Conservation (phyloP, 306 rosid species). For the Delonix regia region DNA sequence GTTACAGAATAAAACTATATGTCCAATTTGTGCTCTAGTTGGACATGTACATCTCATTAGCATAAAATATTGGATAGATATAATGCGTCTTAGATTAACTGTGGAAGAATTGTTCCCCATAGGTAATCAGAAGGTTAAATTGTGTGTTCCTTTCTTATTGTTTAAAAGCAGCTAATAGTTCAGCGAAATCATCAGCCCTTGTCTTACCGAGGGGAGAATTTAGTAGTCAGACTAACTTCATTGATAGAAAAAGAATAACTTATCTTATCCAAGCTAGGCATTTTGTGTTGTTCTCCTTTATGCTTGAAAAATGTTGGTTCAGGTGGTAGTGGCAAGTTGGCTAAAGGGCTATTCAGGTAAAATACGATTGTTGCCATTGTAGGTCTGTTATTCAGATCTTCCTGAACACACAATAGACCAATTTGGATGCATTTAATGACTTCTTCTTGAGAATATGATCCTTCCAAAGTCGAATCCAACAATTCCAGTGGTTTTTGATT, state of each 20-base stretch:
- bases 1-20: background rate
- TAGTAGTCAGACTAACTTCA: conserved; percentile 21
- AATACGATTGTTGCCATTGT: conserved; percentile 44
- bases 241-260: conserved; percentile 24
- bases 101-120: background rate
- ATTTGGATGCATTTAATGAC: conserved; percentile 51
- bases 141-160: background rate
- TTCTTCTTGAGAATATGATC: conserved; percentile 38
- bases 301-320: conserved; percentile 32
- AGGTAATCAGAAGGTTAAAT: conserved; percentile 1
- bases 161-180: no score
- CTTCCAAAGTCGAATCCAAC: conserved; percentile 41
- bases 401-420: conserved; percentile 56
- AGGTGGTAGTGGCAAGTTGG: conserved; percentile 35
- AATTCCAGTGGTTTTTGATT: conserved; percentile 36
- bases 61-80: background rate
- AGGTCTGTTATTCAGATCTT: conserved; percentile 50
- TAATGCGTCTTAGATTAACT: background rate
- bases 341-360: conserved; percentile 43
- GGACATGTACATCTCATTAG: background rate
- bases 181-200: no score
- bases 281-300: background rate
- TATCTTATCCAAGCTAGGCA: background rate
- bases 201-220: conserved; percentile 39
- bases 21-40: background rate